Evolutionary conservation across 2,329 filamentous ascomycete genomes (phyloP), one percentile per base, ranked within the genome.

Genomic region (Xylariaceae sp.): DNA sequence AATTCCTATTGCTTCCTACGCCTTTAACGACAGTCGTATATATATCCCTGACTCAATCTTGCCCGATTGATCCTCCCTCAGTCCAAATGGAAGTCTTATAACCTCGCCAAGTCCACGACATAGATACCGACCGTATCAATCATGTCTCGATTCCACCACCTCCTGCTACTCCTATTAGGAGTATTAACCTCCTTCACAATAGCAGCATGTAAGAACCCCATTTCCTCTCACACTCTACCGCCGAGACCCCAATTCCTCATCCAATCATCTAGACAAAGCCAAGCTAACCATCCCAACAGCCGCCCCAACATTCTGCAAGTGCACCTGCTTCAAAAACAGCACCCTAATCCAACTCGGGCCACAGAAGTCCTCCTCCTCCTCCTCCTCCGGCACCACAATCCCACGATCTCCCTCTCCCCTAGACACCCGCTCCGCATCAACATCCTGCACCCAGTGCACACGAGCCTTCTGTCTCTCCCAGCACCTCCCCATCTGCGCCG

Each of bases 251-350:
- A 27, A 27, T 27, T 27, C 4, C n/a, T n/a, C 22, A 27, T 4
- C 22, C 22, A 5, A 7, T 4, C 22, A 27, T 7, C 7, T 27
- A 5, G 4, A 7, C 7, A 27, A 5, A 27, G 7, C 22, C 22
- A 27, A 27, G 22, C 22, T 27, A 27, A 27, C 22, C 4, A 27
- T 27, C 42, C 36, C 11, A 33, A 12, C 60, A 85, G 81, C 77
- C 31, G 76, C 80, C 39, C 81, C 80, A 15, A 80, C 78, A 2
- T 86, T 85, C 65, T 86, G 82, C 74, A 86, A 86, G 75, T 86
- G 82, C 70, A 85, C 81, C 58, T 86, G 82, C 71, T 83, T 83
- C 71, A 81, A 80, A 59, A 85, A 86, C 71, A 83, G 79, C 73
- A 85, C 81, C 57, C 83, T 86, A 61, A 83, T 86, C 62, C 74